Conservation (phyloP, 2,329 filamentous ascomycete species). For the Cryphonectria carpinicola region DNA sequence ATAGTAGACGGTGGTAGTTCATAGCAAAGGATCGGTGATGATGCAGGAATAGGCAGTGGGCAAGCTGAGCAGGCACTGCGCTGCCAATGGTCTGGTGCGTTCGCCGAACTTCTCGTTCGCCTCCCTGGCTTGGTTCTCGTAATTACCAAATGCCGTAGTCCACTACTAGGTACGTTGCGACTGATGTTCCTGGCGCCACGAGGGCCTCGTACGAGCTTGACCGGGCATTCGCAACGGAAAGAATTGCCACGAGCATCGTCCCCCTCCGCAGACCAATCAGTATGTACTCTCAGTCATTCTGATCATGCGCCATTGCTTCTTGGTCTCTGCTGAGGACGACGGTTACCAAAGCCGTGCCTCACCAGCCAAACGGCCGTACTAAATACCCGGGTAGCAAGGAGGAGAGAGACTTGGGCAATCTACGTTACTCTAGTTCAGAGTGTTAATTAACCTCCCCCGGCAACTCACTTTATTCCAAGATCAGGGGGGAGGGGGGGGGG, state of each 20-base stretch:
- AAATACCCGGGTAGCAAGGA: background rate
- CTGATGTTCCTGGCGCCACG: background rate
- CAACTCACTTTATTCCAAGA: background rate
- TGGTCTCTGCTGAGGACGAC: constrained; percentile 9
- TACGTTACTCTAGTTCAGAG: background rate
- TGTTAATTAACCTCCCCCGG: background rate
- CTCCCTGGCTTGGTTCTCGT: background rate
- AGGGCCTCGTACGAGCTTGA: background rate
- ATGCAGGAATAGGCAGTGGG: background rate
- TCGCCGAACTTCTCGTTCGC: background rate
- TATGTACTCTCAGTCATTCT: background rate
- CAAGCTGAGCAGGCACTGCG: background rate
- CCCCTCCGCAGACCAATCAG: background rate
- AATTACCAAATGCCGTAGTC: background rate
- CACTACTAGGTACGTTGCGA: background rate
- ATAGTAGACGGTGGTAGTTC: background rate
- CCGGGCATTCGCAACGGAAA: background rate
- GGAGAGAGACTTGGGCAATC: background rate
- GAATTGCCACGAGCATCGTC: background rate
- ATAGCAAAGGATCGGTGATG: background rate
- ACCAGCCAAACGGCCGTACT: background rate
- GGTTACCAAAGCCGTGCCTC: constrained; percentile 20
- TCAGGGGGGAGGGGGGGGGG: background rate
- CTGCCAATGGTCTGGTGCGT: background rate
- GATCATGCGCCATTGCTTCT: constrained; percentile 9